phyloP scores from a whole-genome alignment of 2,329 filamentous ascomycete genomes.

The Aspergillus calidoustus region DNA sequence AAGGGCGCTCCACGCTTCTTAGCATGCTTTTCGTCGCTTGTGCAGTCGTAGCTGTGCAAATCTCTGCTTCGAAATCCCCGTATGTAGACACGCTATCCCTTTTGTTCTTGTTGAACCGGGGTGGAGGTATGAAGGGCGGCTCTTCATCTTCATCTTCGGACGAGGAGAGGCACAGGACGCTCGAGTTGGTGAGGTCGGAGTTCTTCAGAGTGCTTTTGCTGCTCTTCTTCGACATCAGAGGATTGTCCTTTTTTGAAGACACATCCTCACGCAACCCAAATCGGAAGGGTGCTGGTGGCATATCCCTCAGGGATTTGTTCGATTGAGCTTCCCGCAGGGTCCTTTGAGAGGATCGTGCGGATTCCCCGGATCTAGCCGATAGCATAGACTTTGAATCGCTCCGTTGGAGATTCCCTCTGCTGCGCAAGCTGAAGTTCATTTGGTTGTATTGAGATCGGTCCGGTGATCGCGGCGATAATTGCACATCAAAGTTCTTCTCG shows the following conservation, averaged over 20 bases:
- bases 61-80: constrained; percentile 47
- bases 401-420: constrained; percentile 28
- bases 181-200: constrained; percentile 49
- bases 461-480: constrained; percentile 19
- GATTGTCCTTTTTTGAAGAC: constrained; percentile 25
- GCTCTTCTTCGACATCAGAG: constrained; percentile 40
- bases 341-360: constrained; percentile 14
- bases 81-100: constrained; percentile 48
- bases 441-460: constrained; percentile 27
- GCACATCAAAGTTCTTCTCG: constrained; percentile 33
- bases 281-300: constrained; percentile 27
- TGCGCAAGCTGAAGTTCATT: constrained; percentile 30
- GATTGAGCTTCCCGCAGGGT: constrained; percentile 25
- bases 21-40: constrained; percentile 37
- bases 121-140: constrained; percentile 22
- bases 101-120: constrained; percentile 21
- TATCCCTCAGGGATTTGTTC: constrained; percentile 29
- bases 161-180: constrained; percentile 55
- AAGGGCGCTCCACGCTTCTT: constrained; percentile 34
- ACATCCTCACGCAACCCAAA: constrained; percentile 20
- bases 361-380: constrained; percentile 10
- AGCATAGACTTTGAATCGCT: constrained; percentile 27
- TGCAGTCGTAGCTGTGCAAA: constrained; percentile 47
- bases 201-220: constrained; percentile 44
- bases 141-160: constrained; percentile 52